phyloP scores from a whole-genome alignment of 495 filamentous ascomycete species.

The Penicillium dipodomyicola region DNA sequence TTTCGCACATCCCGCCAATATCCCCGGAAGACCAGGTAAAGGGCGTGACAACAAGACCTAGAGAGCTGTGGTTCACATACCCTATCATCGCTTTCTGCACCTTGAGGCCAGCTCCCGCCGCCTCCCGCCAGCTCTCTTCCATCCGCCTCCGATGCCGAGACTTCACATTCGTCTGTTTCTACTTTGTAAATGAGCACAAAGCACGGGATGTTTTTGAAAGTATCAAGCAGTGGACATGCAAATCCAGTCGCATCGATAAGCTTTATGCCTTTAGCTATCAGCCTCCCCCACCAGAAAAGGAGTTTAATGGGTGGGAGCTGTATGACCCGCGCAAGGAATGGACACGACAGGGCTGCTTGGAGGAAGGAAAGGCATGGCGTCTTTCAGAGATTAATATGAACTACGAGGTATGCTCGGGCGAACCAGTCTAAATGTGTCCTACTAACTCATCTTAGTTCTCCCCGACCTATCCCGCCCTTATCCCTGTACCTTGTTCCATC shows the following conservation, averaged over 20 bases:
- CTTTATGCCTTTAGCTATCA: constrained; percentile 87
- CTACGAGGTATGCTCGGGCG: constrained; percentile 55
- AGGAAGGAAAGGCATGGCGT: constrained; percentile 81
- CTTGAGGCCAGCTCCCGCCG: constrained; percentile 66
- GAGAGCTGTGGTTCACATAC: constrained; percentile 89
- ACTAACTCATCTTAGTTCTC: constrained; percentile 63
- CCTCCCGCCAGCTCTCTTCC: constrained; percentile 70
- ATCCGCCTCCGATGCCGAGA: constrained; percentile 89
- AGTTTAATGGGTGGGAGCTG: constrained; percentile 78
- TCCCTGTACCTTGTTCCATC: constrained; percentile 81
- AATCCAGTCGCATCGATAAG: constrained; percentile 78
- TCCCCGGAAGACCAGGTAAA: constrained; percentile 36
- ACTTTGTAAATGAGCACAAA: constrained; percentile 70
- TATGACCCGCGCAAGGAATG: constrained; percentile 85
- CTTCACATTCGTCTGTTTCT: constrained; percentile 89
- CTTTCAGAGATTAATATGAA: constrained; percentile 86
- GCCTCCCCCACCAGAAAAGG: constrained; percentile 69
- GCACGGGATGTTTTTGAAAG: constrained; percentile 86
- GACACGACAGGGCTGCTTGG: constrained; percentile 73
- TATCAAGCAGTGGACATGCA: constrained; percentile 79
- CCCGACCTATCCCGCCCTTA: constrained; percentile 85
- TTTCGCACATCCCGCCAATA: constrained; percentile 49
- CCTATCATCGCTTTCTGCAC: constrained; percentile 80
- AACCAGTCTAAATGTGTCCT: constrained; percentile 2
- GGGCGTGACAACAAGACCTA: constrained; percentile 46